These are phyloP conservation scores for Avicennia marina DNA, from an alignment of 257 asterid species.

Conservation along the genomic window DNA sequence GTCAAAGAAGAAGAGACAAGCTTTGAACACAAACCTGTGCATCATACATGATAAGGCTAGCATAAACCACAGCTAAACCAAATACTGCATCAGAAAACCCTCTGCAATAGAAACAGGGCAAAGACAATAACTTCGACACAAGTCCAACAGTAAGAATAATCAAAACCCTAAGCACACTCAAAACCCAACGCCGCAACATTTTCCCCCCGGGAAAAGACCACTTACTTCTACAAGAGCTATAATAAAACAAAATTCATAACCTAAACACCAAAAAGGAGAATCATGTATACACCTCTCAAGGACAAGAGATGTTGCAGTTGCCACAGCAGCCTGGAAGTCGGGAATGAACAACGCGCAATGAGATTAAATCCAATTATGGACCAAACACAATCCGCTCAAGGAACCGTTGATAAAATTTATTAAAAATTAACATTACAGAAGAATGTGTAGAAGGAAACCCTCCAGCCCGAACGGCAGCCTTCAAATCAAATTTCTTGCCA, in stretches of 20 bases:
- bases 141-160: no score
- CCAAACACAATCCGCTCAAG: background rate
- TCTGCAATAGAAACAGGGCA: conserved; percentile 40
- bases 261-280: background rate
- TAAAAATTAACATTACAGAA: conserved; percentile 38
- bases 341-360: conserved; percentile 13
- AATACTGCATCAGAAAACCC: conserved; percentile 80
- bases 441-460: conserved; percentile 97
- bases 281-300: conserved; percentile 57
- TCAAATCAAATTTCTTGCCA: conserved; percentile 54
- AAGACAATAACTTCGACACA: background rate
- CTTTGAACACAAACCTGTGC: conserved; percentile 66
- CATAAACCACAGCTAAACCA: conserved; percentile 82
- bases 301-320: conserved; percentile 78
- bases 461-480: conserved; percentile 54
- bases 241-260: background rate
- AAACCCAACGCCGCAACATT: conserved; percentile 5
- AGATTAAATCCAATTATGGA: conserved; percentile 6
- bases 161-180: background rate
- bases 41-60: conserved; percentile 80
- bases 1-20: background rate
- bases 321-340: conserved; percentile 60
- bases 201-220: background rate
- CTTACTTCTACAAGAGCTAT: background rate
- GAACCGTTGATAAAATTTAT: background rate